Conservation (phyloP, 192 early-diverging fungal species). For the Coemansia guatemalensis region DNA sequence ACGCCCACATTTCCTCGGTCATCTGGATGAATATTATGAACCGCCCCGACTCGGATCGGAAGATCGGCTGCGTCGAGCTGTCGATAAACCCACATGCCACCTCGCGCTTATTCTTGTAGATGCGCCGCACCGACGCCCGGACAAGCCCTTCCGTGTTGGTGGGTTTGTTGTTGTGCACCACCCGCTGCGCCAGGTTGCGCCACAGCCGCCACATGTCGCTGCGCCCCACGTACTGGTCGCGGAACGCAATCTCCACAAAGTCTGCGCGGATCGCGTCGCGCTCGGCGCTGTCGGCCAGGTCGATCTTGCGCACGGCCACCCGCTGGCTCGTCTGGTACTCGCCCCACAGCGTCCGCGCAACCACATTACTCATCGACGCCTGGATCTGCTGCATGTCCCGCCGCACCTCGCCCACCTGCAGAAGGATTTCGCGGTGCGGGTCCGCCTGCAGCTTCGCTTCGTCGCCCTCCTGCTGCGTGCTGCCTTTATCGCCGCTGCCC, state of each 20-base stretch:
- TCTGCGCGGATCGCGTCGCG: slow-evolving; percentile 65
- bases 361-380: slow-evolving; percentile 26
- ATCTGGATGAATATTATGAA: slow-evolving; percentile 96
- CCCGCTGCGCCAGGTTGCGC: slow-evolving; percentile 62
- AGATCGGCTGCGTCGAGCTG: slow-evolving; percentile 78
- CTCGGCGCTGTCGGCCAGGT: slow-evolving; percentile 33
- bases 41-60: slow-evolving; percentile 91
- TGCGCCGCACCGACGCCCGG: slow-evolving; percentile 73
- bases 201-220: slow-evolving; percentile 94
- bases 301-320: slow-evolving; percentile 60
- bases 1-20: slow-evolving; percentile 97
- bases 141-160: slow-evolving; percentile 70
- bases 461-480: not conserved
- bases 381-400: slow-evolving; percentile 39
- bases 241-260: slow-evolving; percentile 83
- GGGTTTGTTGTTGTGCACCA: slow-evolving; percentile 77
- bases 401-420: slow-evolving; percentile 50
- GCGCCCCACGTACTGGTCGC: slow-evolving; percentile 88
- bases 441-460: slow-evolving; percentile 16
- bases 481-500: slow-evolving; percentile 12
- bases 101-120: slow-evolving; percentile 69
- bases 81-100: slow-evolving; percentile 78
- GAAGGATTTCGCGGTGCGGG: slow-evolving; percentile 33
- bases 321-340: slow-evolving; percentile 36
- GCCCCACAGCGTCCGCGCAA: slow-evolving; percentile 46